Evolutionary conservation across 306 rosid species (phyloP).

Genomic region (Malus fusca): DNA sequence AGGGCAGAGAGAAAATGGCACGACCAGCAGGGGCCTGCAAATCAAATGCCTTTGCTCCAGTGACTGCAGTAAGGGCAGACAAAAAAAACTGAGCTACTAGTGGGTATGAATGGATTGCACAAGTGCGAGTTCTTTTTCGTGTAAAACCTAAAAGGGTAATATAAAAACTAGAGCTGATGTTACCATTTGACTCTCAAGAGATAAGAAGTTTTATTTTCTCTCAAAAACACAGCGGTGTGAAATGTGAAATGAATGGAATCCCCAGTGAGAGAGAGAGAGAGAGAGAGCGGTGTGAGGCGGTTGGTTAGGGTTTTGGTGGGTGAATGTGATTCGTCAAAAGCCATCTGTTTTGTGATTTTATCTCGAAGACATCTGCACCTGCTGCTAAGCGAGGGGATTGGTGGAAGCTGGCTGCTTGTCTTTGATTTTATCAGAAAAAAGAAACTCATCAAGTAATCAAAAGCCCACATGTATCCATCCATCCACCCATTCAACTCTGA

Average conservation of each 20-base stretch:
- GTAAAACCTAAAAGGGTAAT: background rate
- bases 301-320: constrained; percentile 12
- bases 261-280: constrained; percentile 4
- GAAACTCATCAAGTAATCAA: background rate
- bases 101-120: constrained; percentile 7
- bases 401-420: constrained; percentile 36
- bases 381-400: constrained; percentile 36
- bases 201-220: background rate
- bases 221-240: background rate
- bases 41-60: background rate
- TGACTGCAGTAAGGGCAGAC: background rate
- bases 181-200: background rate
- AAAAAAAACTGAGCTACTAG: background rate
- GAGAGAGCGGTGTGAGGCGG: background rate
- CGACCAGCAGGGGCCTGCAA: background rate
- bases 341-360: constrained; percentile 15
- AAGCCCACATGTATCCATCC: constrained; percentile 20
- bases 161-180: background rate
- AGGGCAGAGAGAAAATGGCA: background rate
- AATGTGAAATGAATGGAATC: constrained; percentile 34
- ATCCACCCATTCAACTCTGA: constrained; percentile 24
- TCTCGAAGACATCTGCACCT: constrained; percentile 21
- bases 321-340: constrained; percentile 37
- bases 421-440: constrained; percentile 13
- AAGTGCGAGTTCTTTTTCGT: constrained; percentile 15